A percentile compares a stretch with the other conserved stretches of the same genome.
phyloP scores from a whole-genome alignment of 83 land plant species.

The Isoetes engelmannii region DNA sequence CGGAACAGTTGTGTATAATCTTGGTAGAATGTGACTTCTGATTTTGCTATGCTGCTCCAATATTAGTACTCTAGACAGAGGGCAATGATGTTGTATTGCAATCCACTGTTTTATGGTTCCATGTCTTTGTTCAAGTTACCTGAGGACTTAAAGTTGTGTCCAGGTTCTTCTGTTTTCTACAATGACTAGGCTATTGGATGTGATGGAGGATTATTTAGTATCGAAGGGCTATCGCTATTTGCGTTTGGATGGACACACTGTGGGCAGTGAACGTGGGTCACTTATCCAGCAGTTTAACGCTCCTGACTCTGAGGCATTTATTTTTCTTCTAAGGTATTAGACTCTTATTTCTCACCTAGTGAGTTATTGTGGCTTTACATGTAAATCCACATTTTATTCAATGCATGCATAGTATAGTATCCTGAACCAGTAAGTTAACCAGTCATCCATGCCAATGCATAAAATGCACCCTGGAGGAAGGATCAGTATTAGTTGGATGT shows the following conservation, averaged over 20 bases:
- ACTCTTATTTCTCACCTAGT: not conserved
- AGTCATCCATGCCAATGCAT: no score
- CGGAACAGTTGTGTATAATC: no score
- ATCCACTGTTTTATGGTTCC: no score
- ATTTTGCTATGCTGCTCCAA: not conserved
- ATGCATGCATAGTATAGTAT: no score
- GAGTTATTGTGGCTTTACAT: no score
- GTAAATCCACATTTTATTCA: no score
- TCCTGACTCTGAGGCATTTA: constrained; percentile 74
- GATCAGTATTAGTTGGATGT: no score
- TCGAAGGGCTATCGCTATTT: constrained; percentile 80
- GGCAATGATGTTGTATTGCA: no score
- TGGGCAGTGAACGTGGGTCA: constrained; percentile 88
- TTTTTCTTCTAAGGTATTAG: constrained; percentile 79
- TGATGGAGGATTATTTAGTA: constrained; percentile 92
- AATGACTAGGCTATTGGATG: constrained; percentile 95
- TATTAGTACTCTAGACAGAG: not conserved
- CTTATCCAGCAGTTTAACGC: constrained; percentile 84
- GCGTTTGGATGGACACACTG: constrained; percentile 95
- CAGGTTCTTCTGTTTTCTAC: constrained; percentile 95
- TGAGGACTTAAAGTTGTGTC: not conserved
- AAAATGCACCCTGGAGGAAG: no score
- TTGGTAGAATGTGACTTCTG: no score
- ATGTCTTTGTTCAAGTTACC: not conserved
- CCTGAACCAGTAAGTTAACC: no score